These are phyloP conservation scores for Heracleum sosnowskyi DNA, from an alignment of 129 eudicot genomes.

Conservation along the genomic window DNA sequence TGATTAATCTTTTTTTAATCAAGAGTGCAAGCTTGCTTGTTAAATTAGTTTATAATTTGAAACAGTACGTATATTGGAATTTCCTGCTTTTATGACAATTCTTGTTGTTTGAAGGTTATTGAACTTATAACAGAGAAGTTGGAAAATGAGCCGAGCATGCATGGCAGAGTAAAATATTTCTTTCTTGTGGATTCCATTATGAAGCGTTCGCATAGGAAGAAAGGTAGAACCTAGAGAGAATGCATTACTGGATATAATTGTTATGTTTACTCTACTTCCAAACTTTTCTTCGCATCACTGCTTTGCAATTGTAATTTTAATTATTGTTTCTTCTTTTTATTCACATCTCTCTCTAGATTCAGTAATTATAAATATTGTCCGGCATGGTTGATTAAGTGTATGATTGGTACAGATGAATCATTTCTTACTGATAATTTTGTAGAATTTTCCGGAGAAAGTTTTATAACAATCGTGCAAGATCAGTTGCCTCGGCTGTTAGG, in stretches of 20 bases:
- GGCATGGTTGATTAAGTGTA: constrained; percentile 79
- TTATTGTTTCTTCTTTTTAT: neutral
- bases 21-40: neutral
- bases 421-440: neutral
- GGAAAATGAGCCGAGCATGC: neutral
- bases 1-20: no score
- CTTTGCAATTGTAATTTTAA: neutral
- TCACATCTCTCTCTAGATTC: neutral
- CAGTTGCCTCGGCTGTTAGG: constrained; percentile 28
- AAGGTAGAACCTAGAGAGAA: neutral
- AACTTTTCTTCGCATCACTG: no score
- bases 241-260: neutral
- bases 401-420: constrained; percentile 9
- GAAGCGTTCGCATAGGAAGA: neutral
- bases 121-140: neutral
- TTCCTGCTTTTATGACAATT: neutral
- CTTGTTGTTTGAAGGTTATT: neutral
- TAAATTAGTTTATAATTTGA: neutral
- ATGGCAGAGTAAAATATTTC: neutral
- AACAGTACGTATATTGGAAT: neutral
- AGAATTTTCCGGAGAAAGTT: neutral
- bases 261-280: neutral
- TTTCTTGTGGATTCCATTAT: neutral
- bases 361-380: constrained; percentile 9
- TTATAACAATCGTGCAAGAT: neutral